Evolutionary conservation across 1,284 basidiomycete species (phyloP).

Genomic region (Cystobasidiaceae sp.): DNA sequence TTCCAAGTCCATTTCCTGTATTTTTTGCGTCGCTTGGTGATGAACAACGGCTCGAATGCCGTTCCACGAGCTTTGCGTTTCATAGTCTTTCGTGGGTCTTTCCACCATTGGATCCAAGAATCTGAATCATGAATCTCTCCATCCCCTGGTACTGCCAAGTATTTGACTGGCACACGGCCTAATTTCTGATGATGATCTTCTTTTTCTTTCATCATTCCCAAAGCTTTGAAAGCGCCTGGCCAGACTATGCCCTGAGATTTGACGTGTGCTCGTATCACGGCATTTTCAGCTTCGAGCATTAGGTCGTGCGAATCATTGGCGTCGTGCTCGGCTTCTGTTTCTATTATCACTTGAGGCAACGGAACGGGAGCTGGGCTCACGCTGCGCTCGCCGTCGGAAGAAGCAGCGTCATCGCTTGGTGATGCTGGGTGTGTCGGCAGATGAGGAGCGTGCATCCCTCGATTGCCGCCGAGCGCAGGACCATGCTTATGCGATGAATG

Average conservation of each 20-base stretch:
- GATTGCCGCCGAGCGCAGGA: not conserved
- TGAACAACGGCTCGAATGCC: not conserved
- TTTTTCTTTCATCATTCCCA: conserved; percentile 22
- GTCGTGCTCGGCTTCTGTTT: conserved; percentile 26
- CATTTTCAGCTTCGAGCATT: conserved; percentile 36
- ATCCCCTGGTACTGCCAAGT: conserved; percentile 23
- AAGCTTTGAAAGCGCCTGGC: conserved; percentile 21
- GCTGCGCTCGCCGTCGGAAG: conserved; percentile 24
- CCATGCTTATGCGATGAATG: not conserved
- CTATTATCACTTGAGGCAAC: conserved; percentile 20
- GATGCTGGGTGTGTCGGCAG: conserved; percentile 16
- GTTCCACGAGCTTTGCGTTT: no score
- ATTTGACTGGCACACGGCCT: not conserved
- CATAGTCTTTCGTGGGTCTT: conserved; percentile 7
- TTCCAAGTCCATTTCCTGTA: conserved; percentile 12
- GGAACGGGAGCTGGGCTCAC: conserved; percentile 14
- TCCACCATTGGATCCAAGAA: not conserved
- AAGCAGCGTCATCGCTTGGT: not conserved
- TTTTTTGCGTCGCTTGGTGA: conserved; percentile 1
- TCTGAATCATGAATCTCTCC: conserved; percentile 20
- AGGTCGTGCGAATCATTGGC: conserved; percentile 16
- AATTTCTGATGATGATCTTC: conserved; percentile 7
- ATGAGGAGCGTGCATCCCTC: not conserved
- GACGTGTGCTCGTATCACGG: conserved; percentile 33
- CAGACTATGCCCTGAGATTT: conserved; percentile 31